Evolutionary conservation across 352 stramenopile genomes (phyloP), one percentile per base, ranked within the genome.

Genomic region (Phytopythium vexans): DNA sequence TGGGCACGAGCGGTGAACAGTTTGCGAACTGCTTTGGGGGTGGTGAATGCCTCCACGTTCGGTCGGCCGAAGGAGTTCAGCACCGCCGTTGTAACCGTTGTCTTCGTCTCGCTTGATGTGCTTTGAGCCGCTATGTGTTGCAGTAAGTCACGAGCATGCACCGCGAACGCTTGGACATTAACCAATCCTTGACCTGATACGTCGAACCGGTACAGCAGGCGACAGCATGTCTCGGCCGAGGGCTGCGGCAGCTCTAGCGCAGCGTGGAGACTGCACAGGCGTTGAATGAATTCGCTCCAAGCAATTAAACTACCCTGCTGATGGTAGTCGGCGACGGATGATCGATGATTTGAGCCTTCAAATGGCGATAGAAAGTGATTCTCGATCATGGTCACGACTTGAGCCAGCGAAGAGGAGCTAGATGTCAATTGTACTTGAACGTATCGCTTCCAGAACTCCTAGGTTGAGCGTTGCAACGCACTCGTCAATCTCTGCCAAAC

Each of bases 181-280:
- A 81, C 67, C n/a, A 38, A n/a, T 9, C 71, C 71, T 31, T 46
- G 48, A 16, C 68, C 67, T 3, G 5, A 15, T 7, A 41, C 27
- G 32, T 81, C 71, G 31, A 81, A 81, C 27, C 68, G 71, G 58
- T 81, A 78, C 7, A 81, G 46, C 3, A 81, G 43, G 21, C 68
- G 66, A 15, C 68, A 78, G 40, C 54, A 71, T n/a, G 75, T 50
- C 1, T 52, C 54, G 10, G 50, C 35, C 2, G 54, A 14, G 12
- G 61, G 8, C 43, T 34, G 27, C 36, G 45, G 9, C 15, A 58
- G 9, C 32, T 15, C 52, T 31, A 77, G 15, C 1, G 50, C 37
- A 6, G 6, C 34, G 41, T 79, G 67, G 38, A 77, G 72, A 3
- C 14, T 47, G 15, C 15, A 8, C n/a, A 79, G 47, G 14, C 32